A percentile compares a stretch with the other conserved stretches of the same genome.
Conservation (phyloP, 202 grass and related monocot genomes). For the Setaria italica region DNA sequence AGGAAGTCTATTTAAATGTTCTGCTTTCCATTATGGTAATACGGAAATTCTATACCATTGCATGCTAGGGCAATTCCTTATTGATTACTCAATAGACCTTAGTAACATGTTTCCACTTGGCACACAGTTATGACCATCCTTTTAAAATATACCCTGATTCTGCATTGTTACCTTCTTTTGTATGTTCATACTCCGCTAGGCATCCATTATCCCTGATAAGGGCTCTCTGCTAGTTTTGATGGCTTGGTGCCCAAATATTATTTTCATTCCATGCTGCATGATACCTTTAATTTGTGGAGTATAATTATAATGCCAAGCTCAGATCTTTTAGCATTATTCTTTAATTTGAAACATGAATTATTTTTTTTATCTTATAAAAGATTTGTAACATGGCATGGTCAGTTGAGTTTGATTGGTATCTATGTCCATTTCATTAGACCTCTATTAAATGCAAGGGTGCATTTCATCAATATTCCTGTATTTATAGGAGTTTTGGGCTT, state of each 20-base stretch:
- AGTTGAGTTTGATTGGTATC: not conserved
- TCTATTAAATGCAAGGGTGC: not conserved
- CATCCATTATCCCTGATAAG: not conserved
- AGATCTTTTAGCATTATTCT: not conserved
- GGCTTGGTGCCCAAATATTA: not conserved
- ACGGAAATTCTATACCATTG: not conserved
- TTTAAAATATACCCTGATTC: not conserved
- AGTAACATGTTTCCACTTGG: not conserved
- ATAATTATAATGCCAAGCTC: not conserved
- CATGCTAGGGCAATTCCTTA: not conserved
- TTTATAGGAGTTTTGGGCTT: not conserved
- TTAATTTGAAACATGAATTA: not conserved
- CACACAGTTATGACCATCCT: not conserved
- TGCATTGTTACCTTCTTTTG: not conserved
- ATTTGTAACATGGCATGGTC: not conserved
- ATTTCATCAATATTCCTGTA: not conserved
- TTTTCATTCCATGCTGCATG: not conserved
- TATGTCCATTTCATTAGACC: slow-evolving; percentile 14
- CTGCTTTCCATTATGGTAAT: not conserved
- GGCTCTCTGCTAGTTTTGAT: not conserved
- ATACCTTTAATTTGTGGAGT: not conserved
- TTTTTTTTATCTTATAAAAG: not conserved
- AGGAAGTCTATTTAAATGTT: not conserved
- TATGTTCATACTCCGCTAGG: not conserved
- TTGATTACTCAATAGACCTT: not conserved